These are phyloP conservation scores for Cystofilobasidium ferigula DNA, from an alignment of 768 basidiomycete genomes.

Conservation along the genomic window DNA sequence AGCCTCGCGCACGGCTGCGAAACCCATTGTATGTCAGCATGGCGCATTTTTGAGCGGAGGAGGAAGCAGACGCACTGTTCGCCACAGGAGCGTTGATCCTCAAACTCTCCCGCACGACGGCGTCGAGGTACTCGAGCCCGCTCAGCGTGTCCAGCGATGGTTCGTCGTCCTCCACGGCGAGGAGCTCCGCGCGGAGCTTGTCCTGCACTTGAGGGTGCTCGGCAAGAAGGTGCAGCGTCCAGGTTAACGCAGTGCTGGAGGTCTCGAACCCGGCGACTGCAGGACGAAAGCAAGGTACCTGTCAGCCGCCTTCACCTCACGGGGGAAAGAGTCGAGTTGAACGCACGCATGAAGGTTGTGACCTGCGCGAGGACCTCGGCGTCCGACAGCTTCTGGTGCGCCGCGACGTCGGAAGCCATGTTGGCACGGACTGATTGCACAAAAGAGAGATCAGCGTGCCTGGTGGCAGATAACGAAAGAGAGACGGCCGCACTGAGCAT, in stretches of 20 bases:
- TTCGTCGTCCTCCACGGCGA: background rate
- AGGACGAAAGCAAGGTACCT: background rate
- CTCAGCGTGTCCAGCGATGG: slow-evolving; percentile 5
- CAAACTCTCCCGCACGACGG: slow-evolving; percentile 16
- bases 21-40: too few species aligned
- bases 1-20: background rate
- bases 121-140: slow-evolving; percentile 20
- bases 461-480: background rate
- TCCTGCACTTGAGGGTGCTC: slow-evolving; percentile 10
- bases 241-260: slow-evolving; percentile 13
- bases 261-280: slow-evolving; percentile 11
- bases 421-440: slow-evolving; percentile 46
- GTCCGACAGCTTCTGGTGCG: slow-evolving; percentile 50
- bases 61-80: background rate
- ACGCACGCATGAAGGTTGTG: slow-evolving; percentile 4
- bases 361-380: slow-evolving; percentile 52
- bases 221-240: slow-evolving; percentile 18
- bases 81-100: slow-evolving; percentile 16
- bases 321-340: slow-evolving; percentile 30
- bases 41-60: background rate
- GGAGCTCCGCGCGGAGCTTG: slow-evolving; percentile 16
- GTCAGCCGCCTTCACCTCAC: background rate
- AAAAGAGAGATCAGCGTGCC: background rate
- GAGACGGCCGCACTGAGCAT: slow-evolving; percentile 6
- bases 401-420: slow-evolving; percentile 51